These are phyloP conservation scores for Gossypium ekmanianum DNA, from an alignment of 345 rosid species.

Conservation along the genomic window DNA sequence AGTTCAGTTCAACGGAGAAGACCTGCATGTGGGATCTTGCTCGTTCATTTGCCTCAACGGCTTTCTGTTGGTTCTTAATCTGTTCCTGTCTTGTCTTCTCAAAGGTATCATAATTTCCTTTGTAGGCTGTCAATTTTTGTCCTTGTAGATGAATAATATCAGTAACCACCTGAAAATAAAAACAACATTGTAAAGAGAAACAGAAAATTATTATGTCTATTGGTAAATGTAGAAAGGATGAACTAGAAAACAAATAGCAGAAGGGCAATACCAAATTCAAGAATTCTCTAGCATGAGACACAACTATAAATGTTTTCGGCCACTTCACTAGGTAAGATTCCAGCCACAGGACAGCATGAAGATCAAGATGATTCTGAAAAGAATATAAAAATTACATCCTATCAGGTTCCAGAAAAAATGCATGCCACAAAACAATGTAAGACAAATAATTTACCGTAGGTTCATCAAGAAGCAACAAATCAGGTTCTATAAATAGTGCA, in stretches of 20 bases:
- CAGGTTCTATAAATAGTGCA: slow-evolving; percentile 91
- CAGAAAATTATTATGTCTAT: neutral
- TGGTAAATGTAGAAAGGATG: neutral
- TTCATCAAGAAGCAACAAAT: slow-evolving; percentile 92
- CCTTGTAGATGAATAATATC: slow-evolving; percentile 88
- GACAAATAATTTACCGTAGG: slow-evolving; percentile 62
- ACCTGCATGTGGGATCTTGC: slow-evolving; percentile 97
- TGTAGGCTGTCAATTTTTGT: slow-evolving; percentile 73
- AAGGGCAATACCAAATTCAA: slow-evolving; percentile 69
- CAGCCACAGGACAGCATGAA: slow-evolving; percentile 97
- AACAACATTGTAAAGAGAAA: neutral
- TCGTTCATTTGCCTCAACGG: slow-evolving; percentile 82
- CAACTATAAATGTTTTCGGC: slow-evolving; percentile 97
- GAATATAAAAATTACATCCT: slow-evolving; percentile 5
- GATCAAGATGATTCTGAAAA: slow-evolving; percentile 98
- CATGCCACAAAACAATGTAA: slow-evolving; percentile 1
- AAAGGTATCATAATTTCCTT: slow-evolving; percentile 84
- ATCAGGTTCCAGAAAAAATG: slow-evolving; percentile 12
- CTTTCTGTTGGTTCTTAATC: slow-evolving; percentile 86
- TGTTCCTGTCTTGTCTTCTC: slow-evolving; percentile 87
- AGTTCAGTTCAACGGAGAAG: neutral
- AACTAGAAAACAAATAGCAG: neutral
- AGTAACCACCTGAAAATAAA: slow-evolving; percentile 76
- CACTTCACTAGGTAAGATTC: slow-evolving; percentile 90
- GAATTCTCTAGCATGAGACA: slow-evolving; percentile 98